Percentiles rank a stretch among this genome's conserved stretches.
Conservation (phyloP, 2,329 filamentous ascomycete species). For the Botrytis hyacinthi region DNA sequence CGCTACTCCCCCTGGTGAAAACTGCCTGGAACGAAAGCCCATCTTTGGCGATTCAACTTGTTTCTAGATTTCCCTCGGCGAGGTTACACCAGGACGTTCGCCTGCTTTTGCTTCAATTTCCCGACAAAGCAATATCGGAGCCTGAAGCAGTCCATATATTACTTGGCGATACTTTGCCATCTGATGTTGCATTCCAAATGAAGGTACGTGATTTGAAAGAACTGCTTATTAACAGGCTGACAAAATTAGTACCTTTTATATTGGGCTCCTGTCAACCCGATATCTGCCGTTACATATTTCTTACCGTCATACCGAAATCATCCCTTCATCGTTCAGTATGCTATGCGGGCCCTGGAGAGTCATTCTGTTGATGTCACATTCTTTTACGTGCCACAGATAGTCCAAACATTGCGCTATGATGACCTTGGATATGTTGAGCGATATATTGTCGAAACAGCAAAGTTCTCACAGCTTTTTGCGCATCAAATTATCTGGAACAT, state of each 20-base stretch:
- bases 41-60: slow-evolving; percentile 81
- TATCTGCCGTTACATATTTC: slow-evolving; percentile 92
- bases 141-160: slow-evolving; percentile 81
- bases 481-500: slow-evolving; percentile 99
- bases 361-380: slow-evolving; percentile 97
- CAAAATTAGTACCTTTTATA: slow-evolving; percentile 73
- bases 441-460: slow-evolving; percentile 94
- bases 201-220: slow-evolving; percentile 57
- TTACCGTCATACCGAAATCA: slow-evolving; percentile 87
- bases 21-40: slow-evolving; percentile 87
- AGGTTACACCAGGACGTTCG: slow-evolving; percentile 74
- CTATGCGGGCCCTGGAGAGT: slow-evolving; percentile 89
- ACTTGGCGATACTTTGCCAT: slow-evolving; percentile 71
- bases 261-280: slow-evolving; percentile 89
- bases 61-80: slow-evolving; percentile 72
- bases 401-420: slow-evolving; percentile 92
- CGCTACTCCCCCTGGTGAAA: slow-evolving; percentile 58
- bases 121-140: slow-evolving; percentile 77
- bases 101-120: slow-evolving; percentile 75
- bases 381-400: slow-evolving; percentile 98
- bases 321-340: slow-evolving; percentile 92
- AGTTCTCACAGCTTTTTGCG: slow-evolving; percentile 96
- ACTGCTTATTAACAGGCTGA: slow-evolving; percentile 33
- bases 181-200: slow-evolving; percentile 78
- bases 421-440: slow-evolving; percentile 89